phyloP scores from a whole-genome alignment of 805 yeast species.

The Candida xyloterini region DNA sequence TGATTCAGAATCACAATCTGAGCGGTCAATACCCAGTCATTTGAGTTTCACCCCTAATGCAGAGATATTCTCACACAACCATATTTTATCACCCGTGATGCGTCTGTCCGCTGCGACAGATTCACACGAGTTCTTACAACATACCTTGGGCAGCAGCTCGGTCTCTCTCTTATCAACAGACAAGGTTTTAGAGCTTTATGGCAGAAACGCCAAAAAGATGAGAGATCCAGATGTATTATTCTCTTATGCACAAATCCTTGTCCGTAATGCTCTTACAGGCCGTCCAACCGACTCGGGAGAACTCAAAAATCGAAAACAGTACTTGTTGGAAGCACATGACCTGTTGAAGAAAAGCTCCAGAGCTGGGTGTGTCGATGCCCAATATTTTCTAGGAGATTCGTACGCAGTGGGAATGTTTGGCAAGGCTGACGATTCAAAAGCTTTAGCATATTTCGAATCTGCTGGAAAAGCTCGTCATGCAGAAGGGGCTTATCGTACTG shows the following conservation, averaged over 20 bases:
- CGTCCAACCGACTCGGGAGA: constrained; percentile 22
- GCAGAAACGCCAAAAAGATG: constrained; percentile 78
- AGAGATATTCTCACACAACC: constrained; percentile 10
- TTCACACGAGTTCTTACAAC: constrained; percentile 19
- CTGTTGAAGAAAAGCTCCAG: constrained; percentile 57
- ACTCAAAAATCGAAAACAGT: constrained; percentile 44
- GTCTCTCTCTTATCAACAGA: constrained; percentile 38
- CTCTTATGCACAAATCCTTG: constrained; percentile 80
- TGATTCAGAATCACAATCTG: constrained; percentile 7
- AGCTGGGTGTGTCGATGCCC: constrained; percentile 85
- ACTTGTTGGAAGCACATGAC: constrained; percentile 70
- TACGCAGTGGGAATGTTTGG: constrained; percentile 82
- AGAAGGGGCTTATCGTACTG: constrained; percentile 88
- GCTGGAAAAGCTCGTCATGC: constrained; percentile 94
- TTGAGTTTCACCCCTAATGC: constrained; percentile 12
- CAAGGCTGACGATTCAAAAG: constrained; percentile 71
- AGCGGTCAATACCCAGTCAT: constrained; percentile 12
- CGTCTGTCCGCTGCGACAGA: constrained; percentile 13
- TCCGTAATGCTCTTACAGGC: constrained; percentile 35
- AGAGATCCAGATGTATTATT: constrained; percentile 85
- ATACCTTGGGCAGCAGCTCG: constrained; percentile 15
- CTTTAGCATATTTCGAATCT: constrained; percentile 71
- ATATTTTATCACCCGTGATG: constrained; percentile 15
- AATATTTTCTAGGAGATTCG: constrained; percentile 88
- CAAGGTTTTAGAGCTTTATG: constrained; percentile 82